These are phyloP conservation scores for Solanum appendiculatum DNA, from an alignment of 257 asterid species.

Conservation along the genomic window DNA sequence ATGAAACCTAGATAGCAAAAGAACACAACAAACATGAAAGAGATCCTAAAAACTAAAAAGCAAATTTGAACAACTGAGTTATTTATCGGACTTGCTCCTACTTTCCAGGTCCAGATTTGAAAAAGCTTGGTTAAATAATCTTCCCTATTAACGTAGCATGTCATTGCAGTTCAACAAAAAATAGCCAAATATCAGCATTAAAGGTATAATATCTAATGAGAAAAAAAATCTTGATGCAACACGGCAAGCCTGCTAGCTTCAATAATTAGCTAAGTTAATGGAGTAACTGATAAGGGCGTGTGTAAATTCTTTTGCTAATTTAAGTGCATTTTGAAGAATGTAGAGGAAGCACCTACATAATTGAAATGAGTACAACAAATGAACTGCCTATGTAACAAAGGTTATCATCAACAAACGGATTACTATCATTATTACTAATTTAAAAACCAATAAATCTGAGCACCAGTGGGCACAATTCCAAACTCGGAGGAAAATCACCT, in stretches of 20 bases:
- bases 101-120: not conserved
- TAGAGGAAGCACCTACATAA: not conserved
- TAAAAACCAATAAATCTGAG: not conserved
- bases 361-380: not conserved
- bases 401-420: not conserved
- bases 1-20: constrained; percentile 45
- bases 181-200: not conserved
- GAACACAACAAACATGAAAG: not conserved
- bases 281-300: not conserved
- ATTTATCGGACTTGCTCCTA: not conserved
- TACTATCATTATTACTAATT: not conserved
- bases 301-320: not conserved
- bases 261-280: not conserved
- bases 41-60: not conserved
- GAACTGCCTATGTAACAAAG: not conserved
- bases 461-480: not conserved
- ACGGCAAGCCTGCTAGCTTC: not conserved
- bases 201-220: not conserved
- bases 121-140: not conserved
- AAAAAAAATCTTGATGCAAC: not conserved
- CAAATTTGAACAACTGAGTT: not conserved
- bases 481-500: not conserved
- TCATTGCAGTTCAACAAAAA: not conserved
- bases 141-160: not conserved
- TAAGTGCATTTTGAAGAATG: not conserved